Percentiles rank a stretch among this genome's conserved stretches.
Conservation (phyloP, 352 stramenopile species). For the Phytopythium chamaehyphon region DNA sequence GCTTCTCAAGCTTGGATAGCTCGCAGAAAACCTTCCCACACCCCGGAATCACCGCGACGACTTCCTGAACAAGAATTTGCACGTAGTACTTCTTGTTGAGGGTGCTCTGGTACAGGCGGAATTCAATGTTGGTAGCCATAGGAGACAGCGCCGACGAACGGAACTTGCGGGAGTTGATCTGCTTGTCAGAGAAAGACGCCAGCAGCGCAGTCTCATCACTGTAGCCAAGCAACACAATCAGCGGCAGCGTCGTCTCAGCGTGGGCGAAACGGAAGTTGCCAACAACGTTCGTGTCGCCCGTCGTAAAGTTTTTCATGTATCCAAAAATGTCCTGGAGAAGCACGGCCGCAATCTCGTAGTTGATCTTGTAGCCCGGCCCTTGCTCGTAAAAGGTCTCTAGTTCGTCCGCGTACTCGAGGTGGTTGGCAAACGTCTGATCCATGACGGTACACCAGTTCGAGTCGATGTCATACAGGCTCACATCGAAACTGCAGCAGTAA, state of each 20-base stretch:
- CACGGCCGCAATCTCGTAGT: constrained; percentile 69
- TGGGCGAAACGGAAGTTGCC: constrained; percentile 65
- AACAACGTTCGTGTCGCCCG: constrained; percentile 23
- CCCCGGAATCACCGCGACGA: constrained; percentile 28
- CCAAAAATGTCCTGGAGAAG: constrained; percentile 53
- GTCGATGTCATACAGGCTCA: constrained; percentile 47
- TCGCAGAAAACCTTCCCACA: constrained; percentile 45
- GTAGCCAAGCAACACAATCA: constrained; percentile 65
- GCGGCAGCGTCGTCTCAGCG: constrained; percentile 66
- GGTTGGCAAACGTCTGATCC: constrained; percentile 29
- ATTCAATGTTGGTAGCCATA: constrained; percentile 73
- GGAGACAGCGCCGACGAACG: constrained; percentile 52
- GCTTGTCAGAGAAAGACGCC: constrained; percentile 22
- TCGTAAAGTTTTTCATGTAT: constrained; percentile 43
- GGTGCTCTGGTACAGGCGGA: constrained; percentile 46
- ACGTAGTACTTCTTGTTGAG: constrained; percentile 41
- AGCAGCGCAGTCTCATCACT: constrained; percentile 27
- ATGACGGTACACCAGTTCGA: constrained; percentile 65
- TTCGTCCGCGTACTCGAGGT: constrained; percentile 61
- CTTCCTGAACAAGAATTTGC: constrained; percentile 48
- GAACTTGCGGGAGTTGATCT: constrained; percentile 48
- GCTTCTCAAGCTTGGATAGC: constrained; percentile 31
- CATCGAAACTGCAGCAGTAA: constrained; percentile 41
- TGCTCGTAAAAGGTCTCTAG: constrained; percentile 69
- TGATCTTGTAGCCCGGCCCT: constrained; percentile 53